Conservation (phyloP, 768 basidiomycete genomes). For the Rhodotorula toruloides region DNA sequence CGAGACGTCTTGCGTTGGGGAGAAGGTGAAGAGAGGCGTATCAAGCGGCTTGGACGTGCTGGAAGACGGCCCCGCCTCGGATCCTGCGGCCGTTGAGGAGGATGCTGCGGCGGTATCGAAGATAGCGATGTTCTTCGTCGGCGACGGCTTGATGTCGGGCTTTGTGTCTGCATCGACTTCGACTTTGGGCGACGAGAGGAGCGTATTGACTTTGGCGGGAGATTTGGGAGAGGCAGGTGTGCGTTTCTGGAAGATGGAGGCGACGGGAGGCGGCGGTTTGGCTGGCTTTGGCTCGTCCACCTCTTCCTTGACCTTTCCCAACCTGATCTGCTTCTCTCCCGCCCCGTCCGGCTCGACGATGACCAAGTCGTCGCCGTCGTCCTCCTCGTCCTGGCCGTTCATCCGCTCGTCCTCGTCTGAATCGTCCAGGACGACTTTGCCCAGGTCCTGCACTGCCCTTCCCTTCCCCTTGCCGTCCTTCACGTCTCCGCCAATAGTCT, state of each 20-base stretch:
- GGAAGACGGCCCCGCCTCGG: background rate
- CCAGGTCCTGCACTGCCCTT: background rate
- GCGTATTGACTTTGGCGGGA: background rate
- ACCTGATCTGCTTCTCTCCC: background rate
- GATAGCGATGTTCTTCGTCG: constrained; percentile 20
- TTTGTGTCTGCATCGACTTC: constrained; percentile 6
- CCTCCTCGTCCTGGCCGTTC: background rate
- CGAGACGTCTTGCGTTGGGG: constrained; percentile 26
- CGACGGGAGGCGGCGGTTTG: background rate
- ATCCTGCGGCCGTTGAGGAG: background rate
- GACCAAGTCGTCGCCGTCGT: constrained; percentile 5
- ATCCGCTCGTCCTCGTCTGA: constrained; percentile 1
- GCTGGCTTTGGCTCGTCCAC: background rate
- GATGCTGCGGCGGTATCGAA: constrained; percentile 21
- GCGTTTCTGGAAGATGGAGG: constrained; percentile 5
- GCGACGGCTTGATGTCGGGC: constrained; percentile 13
- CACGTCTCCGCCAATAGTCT: background rate
- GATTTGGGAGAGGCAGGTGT: background rate
- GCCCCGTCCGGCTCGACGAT: constrained; percentile 5
- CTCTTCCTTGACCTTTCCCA: background rate
- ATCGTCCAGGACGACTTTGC: background rate
- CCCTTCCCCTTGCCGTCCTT: background rate
- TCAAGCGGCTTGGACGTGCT: constrained; percentile 28
- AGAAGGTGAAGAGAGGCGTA: constrained; percentile 39
- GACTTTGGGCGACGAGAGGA: background rate